Evolutionary conservation across 2,329 filamentous ascomycete genomes (phyloP).

Genomic region (Zasmidium angulare): DNA sequence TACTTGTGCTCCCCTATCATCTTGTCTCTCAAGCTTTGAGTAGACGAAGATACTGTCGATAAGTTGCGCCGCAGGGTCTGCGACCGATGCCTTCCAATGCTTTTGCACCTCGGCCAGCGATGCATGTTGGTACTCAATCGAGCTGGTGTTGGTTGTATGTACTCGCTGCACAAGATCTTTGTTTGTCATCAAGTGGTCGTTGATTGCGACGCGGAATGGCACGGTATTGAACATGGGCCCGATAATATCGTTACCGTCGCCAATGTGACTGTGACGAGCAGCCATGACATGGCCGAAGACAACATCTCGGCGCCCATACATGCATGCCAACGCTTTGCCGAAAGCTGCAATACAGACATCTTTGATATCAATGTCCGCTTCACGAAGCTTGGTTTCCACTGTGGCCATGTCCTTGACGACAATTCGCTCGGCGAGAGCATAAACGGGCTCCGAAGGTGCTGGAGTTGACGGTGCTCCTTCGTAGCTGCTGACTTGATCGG

Average conservation of each 20-base stretch:
- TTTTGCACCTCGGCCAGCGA: constrained; percentile 18
- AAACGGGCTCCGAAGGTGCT: neutral
- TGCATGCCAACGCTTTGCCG: constrained; percentile 13
- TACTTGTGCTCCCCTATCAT: neutral
- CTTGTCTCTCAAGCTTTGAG: constrained; percentile 8
- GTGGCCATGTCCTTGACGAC: neutral
- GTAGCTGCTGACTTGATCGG: constrained; percentile 11
- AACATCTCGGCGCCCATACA: constrained; percentile 13
- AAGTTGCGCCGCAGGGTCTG: constrained; percentile 5
- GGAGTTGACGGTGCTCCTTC: constrained; percentile 1
- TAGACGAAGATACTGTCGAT: constrained; percentile 18
- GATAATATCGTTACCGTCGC: constrained; percentile 10
- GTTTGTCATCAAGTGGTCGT: constrained; percentile 14
- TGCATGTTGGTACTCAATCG: constrained; percentile 16
- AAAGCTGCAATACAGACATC: constrained; percentile 13
- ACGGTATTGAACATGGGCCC: constrained; percentile 21
- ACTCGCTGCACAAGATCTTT: constrained; percentile 6
- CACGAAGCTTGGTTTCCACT: constrained; percentile 9
- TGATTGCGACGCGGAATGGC: constrained; percentile 11
- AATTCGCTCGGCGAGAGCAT: neutral
- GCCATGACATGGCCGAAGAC: constrained; percentile 21
- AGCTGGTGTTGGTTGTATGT: constrained; percentile 6
- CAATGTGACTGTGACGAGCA: constrained; percentile 8
- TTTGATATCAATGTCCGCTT: constrained; percentile 12
- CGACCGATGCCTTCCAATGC: constrained; percentile 5